A percentile compares a stretch with the other conserved stretches of the same genome.
These are phyloP conservation scores for Poterioochromonas sp. DNA, from an alignment of 352 stramenopile genomes.

Conservation along the genomic window DNA sequence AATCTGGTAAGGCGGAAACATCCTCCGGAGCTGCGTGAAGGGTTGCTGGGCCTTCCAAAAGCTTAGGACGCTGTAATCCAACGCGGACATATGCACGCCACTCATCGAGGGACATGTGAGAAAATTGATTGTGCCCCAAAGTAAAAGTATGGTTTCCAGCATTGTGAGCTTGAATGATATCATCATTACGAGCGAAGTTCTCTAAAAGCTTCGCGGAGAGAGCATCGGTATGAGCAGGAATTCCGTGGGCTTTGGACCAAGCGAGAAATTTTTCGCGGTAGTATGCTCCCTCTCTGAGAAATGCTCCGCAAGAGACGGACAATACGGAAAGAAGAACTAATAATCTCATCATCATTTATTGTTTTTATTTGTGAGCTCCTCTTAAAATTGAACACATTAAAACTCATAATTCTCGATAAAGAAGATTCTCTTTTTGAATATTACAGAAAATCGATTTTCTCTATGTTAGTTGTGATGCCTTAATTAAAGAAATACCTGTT, in stretches of 20 bases:
- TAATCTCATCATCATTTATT: too few species aligned
- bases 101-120: not conserved
- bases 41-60: not conserved
- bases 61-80: not conserved
- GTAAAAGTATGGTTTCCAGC: conserved; percentile 60
- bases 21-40: not conserved
- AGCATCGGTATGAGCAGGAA: conserved; percentile 25
- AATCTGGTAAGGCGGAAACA: not conserved
- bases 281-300: not conserved
- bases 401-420: too few species aligned
- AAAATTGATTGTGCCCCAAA: conserved; percentile 71
- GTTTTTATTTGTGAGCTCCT: too few species aligned
- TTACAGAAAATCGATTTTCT: too few species aligned
- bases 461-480: too few species aligned
- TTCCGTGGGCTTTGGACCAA: conserved; percentile 34
- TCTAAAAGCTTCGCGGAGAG: conserved; percentile 49
- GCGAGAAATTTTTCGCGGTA: conserved; percentile 22
- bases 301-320: too few species aligned
- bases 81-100: not conserved
- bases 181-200: conserved; percentile 72
- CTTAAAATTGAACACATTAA: too few species aligned
- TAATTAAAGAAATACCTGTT: too few species aligned
- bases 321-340: too few species aligned
- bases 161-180: conserved; percentile 67
- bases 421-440: too few species aligned